These are phyloP conservation scores for Sporothrix phasma DNA, from an alignment of 2,329 filamentous ascomycete species.

Conservation along the genomic window DNA sequence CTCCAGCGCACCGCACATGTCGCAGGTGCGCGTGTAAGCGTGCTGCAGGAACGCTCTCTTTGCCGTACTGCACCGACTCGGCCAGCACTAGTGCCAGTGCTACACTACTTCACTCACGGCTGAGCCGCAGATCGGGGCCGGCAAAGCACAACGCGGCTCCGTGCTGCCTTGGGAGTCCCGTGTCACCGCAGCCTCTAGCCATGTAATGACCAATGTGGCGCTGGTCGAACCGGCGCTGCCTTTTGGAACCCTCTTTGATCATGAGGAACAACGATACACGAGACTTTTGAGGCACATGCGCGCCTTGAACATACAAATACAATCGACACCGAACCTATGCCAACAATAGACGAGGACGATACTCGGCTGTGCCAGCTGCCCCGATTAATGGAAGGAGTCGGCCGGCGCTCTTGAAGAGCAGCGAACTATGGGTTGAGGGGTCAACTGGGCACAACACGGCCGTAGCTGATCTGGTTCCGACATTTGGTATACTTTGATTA, in stretches of 20 bases:
- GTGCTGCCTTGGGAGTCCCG: not conserved
- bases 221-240: not conserved
- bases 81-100: not conserved
- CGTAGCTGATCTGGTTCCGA: not conserved
- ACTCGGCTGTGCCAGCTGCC: conserved; percentile 3
- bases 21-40: conserved; percentile 39
- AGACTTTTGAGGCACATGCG: not conserved
- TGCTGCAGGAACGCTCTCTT: not conserved
- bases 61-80: not conserved
- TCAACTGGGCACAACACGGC: not conserved
- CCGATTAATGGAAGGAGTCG: conserved; percentile 10
- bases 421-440: not conserved
- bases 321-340: not conserved
- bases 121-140: not conserved
- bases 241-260: not conserved
- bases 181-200: not conserved
- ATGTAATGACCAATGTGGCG: not conserved
- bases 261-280: not conserved
- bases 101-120: not conserved
- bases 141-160: not conserved
- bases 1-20: conserved; percentile 40
- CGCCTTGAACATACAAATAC: not conserved
- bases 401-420: conserved; percentile 14
- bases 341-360: not conserved
- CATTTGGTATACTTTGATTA: not conserved